Evolutionary conservation across 2,329 filamentous ascomycete genomes (phyloP).

Genomic region (Colletotrichum theobromicola): DNA sequence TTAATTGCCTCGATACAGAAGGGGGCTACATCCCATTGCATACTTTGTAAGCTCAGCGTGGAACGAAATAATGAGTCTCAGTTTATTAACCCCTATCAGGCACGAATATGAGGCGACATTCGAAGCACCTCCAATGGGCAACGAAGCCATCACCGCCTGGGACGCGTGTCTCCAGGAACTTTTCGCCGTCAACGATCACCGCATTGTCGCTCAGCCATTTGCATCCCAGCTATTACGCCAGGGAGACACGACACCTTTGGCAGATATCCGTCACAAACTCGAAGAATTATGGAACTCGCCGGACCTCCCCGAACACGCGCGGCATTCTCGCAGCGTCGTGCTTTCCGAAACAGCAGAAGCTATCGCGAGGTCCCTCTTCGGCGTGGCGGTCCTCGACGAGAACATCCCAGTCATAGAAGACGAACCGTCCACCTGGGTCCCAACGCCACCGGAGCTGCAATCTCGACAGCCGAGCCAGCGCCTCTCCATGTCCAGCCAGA

Average conservation of each 20-base stretch:
- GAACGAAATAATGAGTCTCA: neutral
- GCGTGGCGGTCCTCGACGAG: conserved; percentile 13
- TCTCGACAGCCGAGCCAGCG: neutral
- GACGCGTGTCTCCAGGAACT: conserved; percentile 17
- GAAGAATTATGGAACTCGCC: conserved; percentile 8
- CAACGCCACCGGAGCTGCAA: neutral
- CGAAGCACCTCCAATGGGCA: conserved; percentile 15
- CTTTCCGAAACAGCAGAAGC: conserved; percentile 21
- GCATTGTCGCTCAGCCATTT: conserved; percentile 14
- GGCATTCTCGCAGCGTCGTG: conserved; percentile 11
- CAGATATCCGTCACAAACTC: conserved; percentile 7
- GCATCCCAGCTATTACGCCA: neutral
- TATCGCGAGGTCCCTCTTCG: conserved; percentile 15
- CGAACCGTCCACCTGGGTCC: conserved; percentile 11
- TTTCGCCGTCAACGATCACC: neutral
- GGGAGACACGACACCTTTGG: neutral
- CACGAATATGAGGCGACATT: conserved; percentile 21
- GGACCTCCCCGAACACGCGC: neutral
- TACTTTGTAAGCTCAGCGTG: conserved; percentile 5
- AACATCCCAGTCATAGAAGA: neutral
- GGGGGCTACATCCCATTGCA: conserved; percentile 11
- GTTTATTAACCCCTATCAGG: neutral
- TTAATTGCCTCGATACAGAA: conserved; percentile 5
- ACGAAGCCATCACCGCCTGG: conserved; percentile 8
- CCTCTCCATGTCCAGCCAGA: neutral